Evolutionary conservation across 805 yeast species (phyloP).

Genomic region (Torulaspora franciscae): DNA sequence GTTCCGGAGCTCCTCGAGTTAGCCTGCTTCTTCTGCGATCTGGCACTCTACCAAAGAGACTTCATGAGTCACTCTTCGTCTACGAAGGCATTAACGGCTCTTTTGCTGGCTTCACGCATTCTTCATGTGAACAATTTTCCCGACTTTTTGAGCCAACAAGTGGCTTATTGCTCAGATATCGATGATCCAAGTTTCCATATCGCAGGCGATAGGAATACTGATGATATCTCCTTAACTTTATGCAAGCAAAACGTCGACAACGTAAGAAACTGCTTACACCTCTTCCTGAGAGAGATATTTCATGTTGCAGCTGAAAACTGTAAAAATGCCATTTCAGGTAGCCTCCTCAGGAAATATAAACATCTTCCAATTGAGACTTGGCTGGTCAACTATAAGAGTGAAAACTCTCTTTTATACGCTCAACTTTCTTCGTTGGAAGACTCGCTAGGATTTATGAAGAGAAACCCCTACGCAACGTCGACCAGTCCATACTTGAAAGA

Average conservation of each 20-base stretch:
- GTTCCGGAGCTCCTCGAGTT: constrained; percentile 21
- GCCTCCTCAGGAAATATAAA: constrained; percentile 24
- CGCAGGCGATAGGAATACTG: constrained; percentile 18
- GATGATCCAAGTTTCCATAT: constrained; percentile 13
- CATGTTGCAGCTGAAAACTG: constrained; percentile 6
- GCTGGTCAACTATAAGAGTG: constrained; percentile 13
- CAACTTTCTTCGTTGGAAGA: constrained; percentile 21
- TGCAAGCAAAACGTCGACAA: constrained; percentile 13
- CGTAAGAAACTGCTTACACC: constrained; percentile 24
- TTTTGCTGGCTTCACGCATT: constrained; percentile 48
- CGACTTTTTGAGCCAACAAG: constrained; percentile 6
- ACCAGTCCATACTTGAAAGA: constrained; percentile 11
- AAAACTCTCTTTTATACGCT: constrained; percentile 18
- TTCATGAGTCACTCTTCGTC: constrained; percentile 45
- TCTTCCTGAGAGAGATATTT: constrained; percentile 21
- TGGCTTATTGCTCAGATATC: neutral
- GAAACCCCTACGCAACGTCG: constrained; percentile 9
- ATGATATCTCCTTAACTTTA: constrained; percentile 11
- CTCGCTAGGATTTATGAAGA: constrained; percentile 5
- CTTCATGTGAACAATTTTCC: constrained; percentile 29
- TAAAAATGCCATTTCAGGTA: constrained; percentile 14
- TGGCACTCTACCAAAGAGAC: constrained; percentile 47
- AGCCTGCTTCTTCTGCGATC: constrained; percentile 50
- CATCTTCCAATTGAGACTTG: constrained; percentile 13
- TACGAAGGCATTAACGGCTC: constrained; percentile 46